These are phyloP conservation scores for Phoma sp. DNA, from an alignment of 2,329 filamentous ascomycete species.

Conservation along the genomic window DNA sequence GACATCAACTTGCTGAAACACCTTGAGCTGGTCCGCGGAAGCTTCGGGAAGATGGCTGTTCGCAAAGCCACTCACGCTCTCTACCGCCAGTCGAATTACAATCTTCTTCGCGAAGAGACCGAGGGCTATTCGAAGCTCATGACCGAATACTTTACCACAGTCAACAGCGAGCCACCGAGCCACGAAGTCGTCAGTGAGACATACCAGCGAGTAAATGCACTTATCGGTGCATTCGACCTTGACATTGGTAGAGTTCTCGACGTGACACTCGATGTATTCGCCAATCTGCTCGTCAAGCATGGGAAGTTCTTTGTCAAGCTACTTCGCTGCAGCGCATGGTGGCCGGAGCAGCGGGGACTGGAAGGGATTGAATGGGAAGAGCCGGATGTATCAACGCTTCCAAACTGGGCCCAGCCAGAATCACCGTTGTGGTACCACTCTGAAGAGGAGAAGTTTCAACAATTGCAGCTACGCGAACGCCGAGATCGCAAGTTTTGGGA, in stretches of 20 bases:
- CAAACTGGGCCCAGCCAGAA: conserved; percentile 81
- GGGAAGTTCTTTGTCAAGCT: conserved; percentile 95
- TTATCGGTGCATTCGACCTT: conserved; percentile 96
- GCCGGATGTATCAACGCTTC: conserved; percentile 70
- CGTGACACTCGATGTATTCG: conserved; percentile 93
- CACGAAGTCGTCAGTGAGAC: conserved; percentile 80
- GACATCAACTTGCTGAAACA: conserved; percentile 78
- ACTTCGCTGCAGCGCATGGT: conserved; percentile 92
- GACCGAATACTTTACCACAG: conserved; percentile 92
- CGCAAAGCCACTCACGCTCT: conserved; percentile 90
- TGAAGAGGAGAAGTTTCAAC: conserved; percentile 70
- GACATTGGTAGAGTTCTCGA: conserved; percentile 95
- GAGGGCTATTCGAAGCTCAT: conserved; percentile 97
- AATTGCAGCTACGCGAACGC: conserved; percentile 62
- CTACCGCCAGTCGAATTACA: conserved; percentile 97
- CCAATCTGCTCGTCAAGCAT: conserved; percentile 89
- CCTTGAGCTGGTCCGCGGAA: conserved; percentile 81
- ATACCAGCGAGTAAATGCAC: conserved; percentile 88
- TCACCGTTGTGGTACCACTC: conserved; percentile 67
- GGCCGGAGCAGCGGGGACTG: conserved; percentile 73
- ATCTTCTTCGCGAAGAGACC: conserved; percentile 90
- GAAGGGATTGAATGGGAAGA: conserved; percentile 57
- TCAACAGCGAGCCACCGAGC: conserved; percentile 74
- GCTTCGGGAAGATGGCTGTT: conserved; percentile 81
- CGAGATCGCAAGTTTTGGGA: conserved; percentile 84